Conservation (phyloP, 2,329 filamentous ascomycete genomes). For the Botryotinia narcissicola region DNA sequence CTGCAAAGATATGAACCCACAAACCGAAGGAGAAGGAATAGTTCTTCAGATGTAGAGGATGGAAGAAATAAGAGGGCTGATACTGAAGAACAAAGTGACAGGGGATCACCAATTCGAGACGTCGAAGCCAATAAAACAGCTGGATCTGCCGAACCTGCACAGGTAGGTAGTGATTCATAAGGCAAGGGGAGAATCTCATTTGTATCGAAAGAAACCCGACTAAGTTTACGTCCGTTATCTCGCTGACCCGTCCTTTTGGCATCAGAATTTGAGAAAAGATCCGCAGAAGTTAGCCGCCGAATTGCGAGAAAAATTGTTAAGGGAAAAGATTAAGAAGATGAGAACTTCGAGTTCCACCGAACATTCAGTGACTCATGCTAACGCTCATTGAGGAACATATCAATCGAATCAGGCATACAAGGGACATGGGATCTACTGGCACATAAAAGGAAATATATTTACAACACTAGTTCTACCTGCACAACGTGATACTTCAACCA, state of each 20-base stretch:
- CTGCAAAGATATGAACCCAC: slow-evolving; percentile 39
- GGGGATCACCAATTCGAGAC: slow-evolving; percentile 29
- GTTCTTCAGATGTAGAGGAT: slow-evolving; percentile 47
- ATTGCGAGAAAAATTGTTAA: slow-evolving; percentile 50
- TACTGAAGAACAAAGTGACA: slow-evolving; percentile 50
- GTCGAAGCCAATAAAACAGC: slow-evolving; percentile 29
- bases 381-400: slow-evolving; percentile 42
- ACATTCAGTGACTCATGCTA: slow-evolving; percentile 46
- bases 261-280: slow-evolving; percentile 38
- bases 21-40: slow-evolving; percentile 48
- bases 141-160: slow-evolving; percentile 36
- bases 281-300: slow-evolving; percentile 46
- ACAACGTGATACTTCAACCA: background rate
- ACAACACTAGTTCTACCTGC: slow-evolving; percentile 6
- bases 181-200: slow-evolving; percentile 28
- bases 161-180: slow-evolving; percentile 45
- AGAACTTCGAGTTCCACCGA: slow-evolving; percentile 47
- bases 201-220: slow-evolving; percentile 18
- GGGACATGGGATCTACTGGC: background rate
- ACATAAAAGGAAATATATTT: slow-evolving; percentile 13
- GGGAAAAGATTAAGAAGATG: slow-evolving; percentile 55
- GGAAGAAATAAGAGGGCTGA: slow-evolving; percentile 56
- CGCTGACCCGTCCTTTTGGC: slow-evolving; percentile 40
- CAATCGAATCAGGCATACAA: slow-evolving; percentile 5
- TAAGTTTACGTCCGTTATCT: slow-evolving; percentile 24